Evolutionary conservation across 441 rosid species (phyloP), one percentile per base, ranked within the genome.

Genomic region (Hura crepitans): DNA sequence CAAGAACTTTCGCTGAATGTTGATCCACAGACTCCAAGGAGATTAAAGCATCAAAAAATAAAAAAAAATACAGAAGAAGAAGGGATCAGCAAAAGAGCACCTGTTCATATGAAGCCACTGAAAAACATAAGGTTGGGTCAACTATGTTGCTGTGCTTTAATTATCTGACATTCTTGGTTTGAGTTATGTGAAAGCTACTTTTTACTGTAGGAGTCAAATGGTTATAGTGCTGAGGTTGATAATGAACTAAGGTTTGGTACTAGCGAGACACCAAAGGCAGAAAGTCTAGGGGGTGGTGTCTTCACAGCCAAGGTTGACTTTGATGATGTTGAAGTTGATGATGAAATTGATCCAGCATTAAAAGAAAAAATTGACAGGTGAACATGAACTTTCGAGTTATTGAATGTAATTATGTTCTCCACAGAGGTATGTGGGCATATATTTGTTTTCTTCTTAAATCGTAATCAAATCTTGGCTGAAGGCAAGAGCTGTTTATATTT

Each of bases 261-360:
- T 51, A 79, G 82, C 68, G 79, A 75, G 71, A 71, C 79, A 43
- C 75, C 84, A 43, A 82, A 78, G 81, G 43, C 74, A 55, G 79
- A 75, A 72, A 84, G 79, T 79, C 85, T 64, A 54, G 83, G 79
- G 65, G 86, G 79, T 79, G 88, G 75, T 33, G 72, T 78, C 31
- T 81, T 85, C 71, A 71, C 85, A 25, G 67, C 75, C 12, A 85
- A 84, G 79, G 70, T 74, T 65, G 96, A 85, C 66, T 81, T 78
- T 82, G 96, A 87, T 68, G 96, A 93, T 76, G 85, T 72, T 72
- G 89, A 86, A 77, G 70, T 85, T 37, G 94, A 92, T 79, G 97
- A 93, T 71, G 98, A 87, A 79, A 81, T 93, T 74, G 98, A 93
- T 80, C 98, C 97, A 42, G 96, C 87, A 77, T 68, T 89, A 75